These are phyloP conservation scores for Samsoniella hepiali DNA, from an alignment of 2,329 filamentous ascomycete species.

Conservation along the genomic window DNA sequence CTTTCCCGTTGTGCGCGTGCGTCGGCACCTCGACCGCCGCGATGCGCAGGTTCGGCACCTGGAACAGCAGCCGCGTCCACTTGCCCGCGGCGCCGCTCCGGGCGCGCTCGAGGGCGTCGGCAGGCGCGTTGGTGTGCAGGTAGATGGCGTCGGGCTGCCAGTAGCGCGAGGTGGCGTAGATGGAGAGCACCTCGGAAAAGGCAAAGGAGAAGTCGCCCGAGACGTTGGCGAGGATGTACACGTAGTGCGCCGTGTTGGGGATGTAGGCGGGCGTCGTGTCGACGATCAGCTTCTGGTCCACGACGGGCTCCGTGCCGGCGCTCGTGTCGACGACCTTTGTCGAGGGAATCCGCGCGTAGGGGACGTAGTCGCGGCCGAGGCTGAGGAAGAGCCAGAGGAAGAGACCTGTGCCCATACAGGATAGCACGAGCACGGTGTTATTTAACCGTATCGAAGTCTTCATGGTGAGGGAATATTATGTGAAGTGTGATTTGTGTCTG, in stretches of 20 bases:
- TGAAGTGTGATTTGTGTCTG: not conserved
- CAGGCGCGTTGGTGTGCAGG: conserved; percentile 26
- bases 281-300: not conserved
- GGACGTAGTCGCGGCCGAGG: not conserved
- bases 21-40: conserved; percentile 16
- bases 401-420: not conserved
- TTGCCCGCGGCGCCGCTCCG: conserved; percentile 19
- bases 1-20: conserved; percentile 19
- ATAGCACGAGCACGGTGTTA: not conserved
- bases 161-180: conserved; percentile 23
- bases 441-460: not conserved
- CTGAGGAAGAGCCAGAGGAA: conserved; percentile 7
- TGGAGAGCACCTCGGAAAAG: conserved; percentile 25
- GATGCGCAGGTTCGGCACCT: conserved; percentile 19
- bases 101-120: conserved; percentile 3
- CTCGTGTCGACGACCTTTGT: not conserved
- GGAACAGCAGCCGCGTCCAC: conserved; percentile 25
- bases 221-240: conserved; percentile 24
- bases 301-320: not conserved
- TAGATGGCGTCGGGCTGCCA: conserved; percentile 25
- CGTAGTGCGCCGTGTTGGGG: conserved; percentile 27
- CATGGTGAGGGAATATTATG: not conserved
- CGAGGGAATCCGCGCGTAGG: not conserved
- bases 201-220: conserved; percentile 21
- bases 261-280: conserved; percentile 19